phyloP scores from a whole-genome alignment of 2,329 filamentous ascomycete genomes.

The Aspergillus brasiliensis region DNA sequence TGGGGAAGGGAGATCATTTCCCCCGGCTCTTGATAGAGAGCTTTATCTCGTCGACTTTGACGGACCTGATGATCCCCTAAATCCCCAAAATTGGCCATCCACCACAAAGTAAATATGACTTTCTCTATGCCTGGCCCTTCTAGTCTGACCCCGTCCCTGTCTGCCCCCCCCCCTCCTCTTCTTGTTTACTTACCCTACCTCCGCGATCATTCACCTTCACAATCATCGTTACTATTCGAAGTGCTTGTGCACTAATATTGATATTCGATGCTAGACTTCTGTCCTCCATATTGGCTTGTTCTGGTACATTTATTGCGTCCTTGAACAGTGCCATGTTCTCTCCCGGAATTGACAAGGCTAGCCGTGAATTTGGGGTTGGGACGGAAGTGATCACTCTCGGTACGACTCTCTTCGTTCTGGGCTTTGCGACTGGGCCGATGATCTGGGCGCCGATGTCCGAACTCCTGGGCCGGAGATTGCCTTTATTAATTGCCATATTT shows the following conservation, averaged over 20 bases:
- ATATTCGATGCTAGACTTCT: background rate
- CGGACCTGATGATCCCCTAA: background rate
- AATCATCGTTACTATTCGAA: too few species aligned
- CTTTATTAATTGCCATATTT: conserved; percentile 42
- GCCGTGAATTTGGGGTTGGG: conserved; percentile 14
- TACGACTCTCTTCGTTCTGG: conserved; percentile 19
- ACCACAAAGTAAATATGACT: conserved; percentile 13
- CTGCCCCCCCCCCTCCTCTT: too few species aligned
- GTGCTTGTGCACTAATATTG: too few species aligned
- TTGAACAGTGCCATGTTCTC: conserved; percentile 24
- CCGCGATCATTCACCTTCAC: too few species aligned
- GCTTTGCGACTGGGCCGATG: conserved; percentile 30
- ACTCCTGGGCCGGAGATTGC: conserved; percentile 45
- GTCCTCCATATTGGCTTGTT: background rate
- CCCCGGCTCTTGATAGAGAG: too few species aligned
- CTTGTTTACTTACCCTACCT: too few species aligned
- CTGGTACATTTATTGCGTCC: background rate
- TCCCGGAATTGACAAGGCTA: conserved; percentile 15
- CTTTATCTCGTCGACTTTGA: conserved; percentile 3
- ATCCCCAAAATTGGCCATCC: conserved; percentile 6
- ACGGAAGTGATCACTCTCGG: conserved; percentile 20
- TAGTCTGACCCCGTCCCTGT: too few species aligned
- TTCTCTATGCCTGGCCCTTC: too few species aligned
- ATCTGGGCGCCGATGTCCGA: conserved; percentile 45
- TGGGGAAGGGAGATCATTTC: too few species aligned